Conservation (phyloP, 306 rosid species). For the Rosa rugosa region DNA sequence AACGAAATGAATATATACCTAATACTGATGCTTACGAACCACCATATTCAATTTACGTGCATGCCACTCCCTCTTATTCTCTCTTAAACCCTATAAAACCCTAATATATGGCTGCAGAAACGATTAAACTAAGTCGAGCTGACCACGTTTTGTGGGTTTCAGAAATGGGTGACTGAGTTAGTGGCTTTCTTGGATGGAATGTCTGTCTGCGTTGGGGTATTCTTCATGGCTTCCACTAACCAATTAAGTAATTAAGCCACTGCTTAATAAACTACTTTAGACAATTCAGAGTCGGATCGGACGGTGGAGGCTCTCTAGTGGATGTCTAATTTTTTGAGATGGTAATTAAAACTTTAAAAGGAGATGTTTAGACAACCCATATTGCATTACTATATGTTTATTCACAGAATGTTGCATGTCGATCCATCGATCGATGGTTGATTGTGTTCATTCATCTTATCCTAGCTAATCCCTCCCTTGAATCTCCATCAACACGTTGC, state of each 20-base stretch:
- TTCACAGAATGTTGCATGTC: constrained; percentile 2
- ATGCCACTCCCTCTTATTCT: neutral
- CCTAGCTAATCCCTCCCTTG: neutral
- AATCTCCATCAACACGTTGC: neutral
- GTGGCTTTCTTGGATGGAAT: constrained; percentile 14
- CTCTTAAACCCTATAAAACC: neutral
- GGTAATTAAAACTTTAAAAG: neutral
- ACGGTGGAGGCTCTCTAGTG: neutral
- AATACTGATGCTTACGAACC: neutral
- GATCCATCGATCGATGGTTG: neutral
- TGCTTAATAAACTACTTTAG: neutral
- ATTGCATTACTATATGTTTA: neutral
- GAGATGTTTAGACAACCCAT: neutral
- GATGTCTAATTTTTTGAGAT: neutral
- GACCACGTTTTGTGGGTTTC: constrained; percentile 7
- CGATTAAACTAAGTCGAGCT: neutral
- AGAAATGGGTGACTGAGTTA: neutral
- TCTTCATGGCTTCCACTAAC: constrained; percentile 10
- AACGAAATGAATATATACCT: neutral
- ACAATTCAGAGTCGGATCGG: neutral
- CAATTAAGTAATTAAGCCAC: neutral
- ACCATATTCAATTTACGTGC: neutral
- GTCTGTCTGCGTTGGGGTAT: neutral
- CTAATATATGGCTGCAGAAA: constrained; percentile 1
- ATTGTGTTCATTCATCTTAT: neutral